Evolutionary conservation across 495 filamentous ascomycete genomes (phyloP), one percentile per base, ranked within the genome.

Genomic region (Penicillium samsonianum): DNA sequence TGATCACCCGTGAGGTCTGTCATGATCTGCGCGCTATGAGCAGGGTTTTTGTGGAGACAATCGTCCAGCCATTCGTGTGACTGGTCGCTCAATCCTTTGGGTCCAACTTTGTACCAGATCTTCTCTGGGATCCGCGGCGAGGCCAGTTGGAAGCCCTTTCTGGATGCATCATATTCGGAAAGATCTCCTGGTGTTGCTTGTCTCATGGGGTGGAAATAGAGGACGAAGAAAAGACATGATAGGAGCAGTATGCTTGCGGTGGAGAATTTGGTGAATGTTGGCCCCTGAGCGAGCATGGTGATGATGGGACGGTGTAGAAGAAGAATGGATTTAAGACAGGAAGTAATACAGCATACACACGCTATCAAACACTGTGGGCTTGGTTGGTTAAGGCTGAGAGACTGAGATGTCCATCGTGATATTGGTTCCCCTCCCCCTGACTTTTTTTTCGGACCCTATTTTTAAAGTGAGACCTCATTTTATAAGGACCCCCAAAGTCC

Each of bases 21-120:
- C 17, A 54, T 19, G 40, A 54, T 35, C 28, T 54, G 50, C 51
- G 40, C 28, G 26, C 12, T 5, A 30, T 45, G 28, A 1, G 20
- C 16, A 9, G 51, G 51, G 41, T 54, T 45, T 45, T 54, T 45
- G 26, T 45, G 51, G 26, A 44, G 40, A 33, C 40, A 44, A 20
- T 54, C 51, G 5, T 42, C 5, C 4, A 53, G 9, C 50, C 38
- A 53, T 17, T 5, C n/a, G 25, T 41, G 23, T 7, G 50, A 42
- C 25, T 43, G 23, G 25, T 30, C 38, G 23, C 23, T 42, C 12
- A 54, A 28, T 12, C 40, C 51, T 44, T 44, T 45, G 3, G 51
- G 51, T 8, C 51, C 41, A 8, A 33, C 38, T 31, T 54, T 54
- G 26, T 54, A 45, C 51, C 51, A 54, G 17, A 54, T 28, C 30